phyloP scores from a whole-genome alignment of 2,329 filamentous ascomycete species.

The Pseudogymnoascus sp. region DNA sequence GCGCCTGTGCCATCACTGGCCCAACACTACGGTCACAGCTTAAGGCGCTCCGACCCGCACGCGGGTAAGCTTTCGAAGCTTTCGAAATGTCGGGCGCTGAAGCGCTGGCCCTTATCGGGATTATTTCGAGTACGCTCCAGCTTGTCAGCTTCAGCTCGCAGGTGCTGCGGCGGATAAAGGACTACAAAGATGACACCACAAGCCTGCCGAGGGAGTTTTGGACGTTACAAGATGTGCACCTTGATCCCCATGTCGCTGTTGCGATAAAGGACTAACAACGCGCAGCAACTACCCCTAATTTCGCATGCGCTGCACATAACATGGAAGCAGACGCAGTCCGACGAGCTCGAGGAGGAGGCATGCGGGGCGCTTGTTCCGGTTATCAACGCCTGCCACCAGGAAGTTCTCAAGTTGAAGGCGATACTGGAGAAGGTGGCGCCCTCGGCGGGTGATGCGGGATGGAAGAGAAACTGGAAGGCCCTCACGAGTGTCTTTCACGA shows the following conservation, averaged over 20 bases:
- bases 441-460: background rate
- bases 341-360: background rate
- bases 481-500: background rate
- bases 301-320: constrained; percentile 1
- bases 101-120: background rate
- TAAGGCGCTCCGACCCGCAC: background rate
- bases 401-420: background rate
- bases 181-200: background rate
- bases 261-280: background rate
- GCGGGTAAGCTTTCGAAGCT: background rate
- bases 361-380: background rate
- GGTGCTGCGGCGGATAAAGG: background rate
- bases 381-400: background rate
- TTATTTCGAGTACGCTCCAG: background rate
- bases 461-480: constrained; percentile 1
- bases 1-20: background rate
- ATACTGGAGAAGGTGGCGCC: background rate
- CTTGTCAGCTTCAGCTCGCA: background rate
- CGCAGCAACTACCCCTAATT: background rate
- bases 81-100: background rate
- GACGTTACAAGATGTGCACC: background rate
- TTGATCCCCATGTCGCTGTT: background rate
- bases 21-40: background rate
- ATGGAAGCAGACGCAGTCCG: background rate
- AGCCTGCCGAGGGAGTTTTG: background rate